These are phyloP conservation scores for Botrytis medusae DNA, from an alignment of 2,329 filamentous ascomycete species.

Conservation along the genomic window DNA sequence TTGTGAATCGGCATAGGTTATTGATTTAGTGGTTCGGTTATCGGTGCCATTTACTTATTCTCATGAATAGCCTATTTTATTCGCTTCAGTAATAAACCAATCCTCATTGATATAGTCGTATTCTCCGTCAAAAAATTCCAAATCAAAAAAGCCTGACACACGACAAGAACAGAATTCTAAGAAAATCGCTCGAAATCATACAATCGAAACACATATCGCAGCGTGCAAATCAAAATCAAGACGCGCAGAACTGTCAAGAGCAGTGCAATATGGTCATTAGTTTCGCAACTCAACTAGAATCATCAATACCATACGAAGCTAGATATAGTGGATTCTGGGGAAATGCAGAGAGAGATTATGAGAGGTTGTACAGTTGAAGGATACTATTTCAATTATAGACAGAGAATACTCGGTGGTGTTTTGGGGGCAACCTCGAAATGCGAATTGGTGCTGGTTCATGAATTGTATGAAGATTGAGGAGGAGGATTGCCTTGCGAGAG, in stretches of 20 bases:
- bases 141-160: neutral
- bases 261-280: neutral
- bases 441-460: fast-evolving
- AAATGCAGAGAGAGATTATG: neutral
- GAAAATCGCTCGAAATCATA: too few species aligned
- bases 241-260: neutral
- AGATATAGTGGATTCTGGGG: neutral
- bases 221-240: neutral
- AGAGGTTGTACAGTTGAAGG: neutral
- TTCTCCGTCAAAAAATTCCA: neutral
- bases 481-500: too few species aligned
- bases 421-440: neutral
- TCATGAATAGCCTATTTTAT: neutral
- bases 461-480: neutral
- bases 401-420: neutral
- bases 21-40: neutral
- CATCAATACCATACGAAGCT: neutral
- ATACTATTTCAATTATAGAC: neutral
- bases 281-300: neutral
- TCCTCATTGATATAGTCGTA: fast-evolving
- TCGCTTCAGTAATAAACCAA: fast-evolving
- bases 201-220: neutral
- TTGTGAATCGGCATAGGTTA: neutral
- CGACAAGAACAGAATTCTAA: neutral
- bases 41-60: neutral